These are phyloP conservation scores for Pelargonium nanum DNA, from an alignment of 345 rosid species.

Conservation along the genomic window DNA sequence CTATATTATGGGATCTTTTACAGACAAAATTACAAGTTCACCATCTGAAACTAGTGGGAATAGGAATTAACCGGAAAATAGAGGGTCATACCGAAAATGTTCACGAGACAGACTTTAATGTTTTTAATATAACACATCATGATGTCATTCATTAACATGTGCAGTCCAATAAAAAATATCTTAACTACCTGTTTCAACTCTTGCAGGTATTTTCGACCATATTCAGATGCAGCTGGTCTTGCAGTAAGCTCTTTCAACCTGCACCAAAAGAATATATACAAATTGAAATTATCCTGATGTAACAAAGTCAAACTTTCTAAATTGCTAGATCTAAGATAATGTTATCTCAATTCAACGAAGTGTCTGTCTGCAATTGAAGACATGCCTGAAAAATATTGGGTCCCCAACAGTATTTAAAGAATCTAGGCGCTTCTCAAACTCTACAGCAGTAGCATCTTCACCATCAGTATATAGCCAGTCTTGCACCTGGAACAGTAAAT, in stretches of 20 bases:
- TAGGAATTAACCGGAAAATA: too few relatives aligned
- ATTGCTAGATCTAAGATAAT: not conserved
- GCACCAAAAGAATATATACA: conserved; percentile 8
- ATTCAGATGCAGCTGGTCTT: conserved; percentile 57
- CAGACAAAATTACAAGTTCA: too few relatives aligned
- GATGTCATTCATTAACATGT: too few relatives aligned
- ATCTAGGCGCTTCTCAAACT: conserved; percentile 63
- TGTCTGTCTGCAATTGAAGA: not conserved
- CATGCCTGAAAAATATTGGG: conserved; percentile 73
- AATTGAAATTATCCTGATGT: not conserved
- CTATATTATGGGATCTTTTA: too few relatives aligned
- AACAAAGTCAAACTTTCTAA: not conserved
- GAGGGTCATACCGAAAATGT: too few relatives aligned
- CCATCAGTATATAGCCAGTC: conserved; percentile 98
- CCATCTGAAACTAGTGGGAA: too few relatives aligned
- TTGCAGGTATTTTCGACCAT: conserved; percentile 45
- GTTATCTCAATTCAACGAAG: not conserved
- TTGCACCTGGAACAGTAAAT: conserved; percentile 51
- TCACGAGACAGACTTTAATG: too few relatives aligned
- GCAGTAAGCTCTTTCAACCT: conserved; percentile 79
- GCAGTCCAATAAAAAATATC: conserved; percentile 2
- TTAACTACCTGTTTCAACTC: conserved; percentile 65
- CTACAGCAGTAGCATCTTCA: conserved; percentile 74
- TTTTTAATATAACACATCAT: too few relatives aligned
- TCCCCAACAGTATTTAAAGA: conserved; percentile 61